Evolutionary conservation across 2,329 filamentous ascomycete species (phyloP), one percentile per base, ranked within the genome.

Genomic region (Zasmidium cellare): DNA sequence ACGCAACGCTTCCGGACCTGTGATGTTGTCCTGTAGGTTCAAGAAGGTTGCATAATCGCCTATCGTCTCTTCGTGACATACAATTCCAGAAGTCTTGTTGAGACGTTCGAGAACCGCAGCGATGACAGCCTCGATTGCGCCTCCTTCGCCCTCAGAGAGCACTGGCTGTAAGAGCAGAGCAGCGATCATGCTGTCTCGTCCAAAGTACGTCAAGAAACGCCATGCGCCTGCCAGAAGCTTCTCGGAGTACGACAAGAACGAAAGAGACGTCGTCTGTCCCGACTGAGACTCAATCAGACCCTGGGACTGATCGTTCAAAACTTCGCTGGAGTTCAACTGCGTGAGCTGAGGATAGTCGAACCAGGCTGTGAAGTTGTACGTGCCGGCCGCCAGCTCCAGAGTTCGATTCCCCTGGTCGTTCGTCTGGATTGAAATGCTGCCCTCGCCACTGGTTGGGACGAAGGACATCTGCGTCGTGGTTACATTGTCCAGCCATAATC

Each of bases 131-230:
- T 88, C 86, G 14, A 86, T 76, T 0, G 84, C 80, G 2, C 83
- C 79, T 0, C 75, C 79, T 38, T 82, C 73, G 0, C 83, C 84
- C 46, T 79, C 74, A 51, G 82, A 86, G 1, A 88, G 73, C 0
- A 87, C 76, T 0, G 83, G 79, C 56, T 85, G 79, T 25, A 87
- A 73, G 0, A 88, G 73, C 0, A 88, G 76, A 14, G 82, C 75
- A 1, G 83, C 77, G 41, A 88, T 85, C 77, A 87, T 85, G 59
- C 80, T 85, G 65, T 89, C 85, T 11, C 85, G 79, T 0, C 85
- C 85, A 71, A 88, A 88, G 65, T 88, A 88, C 0, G 85, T 88
- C 46, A 88, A 70, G 63, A 87, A 88, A 1, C 84, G 75, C 86
- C 85, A 88, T 3, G 83, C 84, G 11, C 85, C 85, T 1, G 86